Evolutionary conservation across 805 yeast species (phyloP), one percentile per base, ranked within the genome.

Genomic region (Saturnispora bothae): DNA sequence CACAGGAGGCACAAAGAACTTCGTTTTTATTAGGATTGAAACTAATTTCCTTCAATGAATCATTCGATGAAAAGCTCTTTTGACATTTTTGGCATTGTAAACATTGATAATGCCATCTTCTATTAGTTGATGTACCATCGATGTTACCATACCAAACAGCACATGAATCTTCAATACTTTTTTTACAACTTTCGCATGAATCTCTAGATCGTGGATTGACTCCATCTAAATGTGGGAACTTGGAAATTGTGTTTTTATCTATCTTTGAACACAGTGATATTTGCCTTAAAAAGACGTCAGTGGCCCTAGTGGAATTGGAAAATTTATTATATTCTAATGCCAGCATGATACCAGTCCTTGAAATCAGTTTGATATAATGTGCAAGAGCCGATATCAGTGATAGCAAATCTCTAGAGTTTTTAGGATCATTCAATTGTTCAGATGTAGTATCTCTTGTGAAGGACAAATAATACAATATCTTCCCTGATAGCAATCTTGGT

Each of bases 341-440:
- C 47, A 77, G 76, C 42, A 76, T 71, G 30, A 92, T 68, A 0
- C 96, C 92, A 51, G 76, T 75, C 45, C 96, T 66, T 4, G 89
- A 81, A 17, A 92, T 63, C 5, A 89, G 66, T 56, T 92, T 92
- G 50, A 92, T 65, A 57, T 86, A 89, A 55, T 92, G 97, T 0
- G 98, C 96, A 48, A 89, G 64, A 0, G 94, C 86, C 1, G 96
- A 84, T 4, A 88, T 88, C 9, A 88, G 75, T 0, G 89, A 74
- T 47, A 92, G 68, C 28, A 89, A 54, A 39, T 76, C 79, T 3
- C 82, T 78, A 0, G 86, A 73, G 29, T 71, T 61, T 18, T 54
- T 49, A 13, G 59, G 40, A 3, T 63, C 61, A 6, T 60, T 50
- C 18, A 64, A 32, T 59, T 48, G 57, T 46, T 47, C 36, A 28